Evolutionary conservation across 2,329 filamentous ascomycete genomes (phyloP).

Genomic region (Cladophialophora chaetospira): DNA sequence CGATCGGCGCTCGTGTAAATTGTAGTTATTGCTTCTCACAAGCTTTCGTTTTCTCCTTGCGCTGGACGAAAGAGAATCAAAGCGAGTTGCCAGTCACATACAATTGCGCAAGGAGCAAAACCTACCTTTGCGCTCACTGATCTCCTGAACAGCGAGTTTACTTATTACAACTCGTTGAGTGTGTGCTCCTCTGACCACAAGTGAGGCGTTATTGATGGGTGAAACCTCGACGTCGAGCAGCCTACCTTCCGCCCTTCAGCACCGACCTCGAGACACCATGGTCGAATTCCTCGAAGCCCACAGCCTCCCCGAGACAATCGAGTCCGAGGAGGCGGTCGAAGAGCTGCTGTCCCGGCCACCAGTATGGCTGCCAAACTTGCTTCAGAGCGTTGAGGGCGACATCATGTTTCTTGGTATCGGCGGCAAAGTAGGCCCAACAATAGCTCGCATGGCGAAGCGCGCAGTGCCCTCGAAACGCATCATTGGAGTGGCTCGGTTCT

Average conservation of each 20-base stretch:
- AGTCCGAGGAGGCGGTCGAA: background rate
- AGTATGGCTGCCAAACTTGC: background rate
- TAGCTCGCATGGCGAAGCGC: constrained; percentile 4
- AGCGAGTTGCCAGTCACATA: background rate
- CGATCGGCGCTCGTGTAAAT: background rate
- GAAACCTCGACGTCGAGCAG: background rate
- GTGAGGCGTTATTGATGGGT: background rate
- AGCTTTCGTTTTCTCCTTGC: background rate
- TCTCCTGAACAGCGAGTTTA: background rate
- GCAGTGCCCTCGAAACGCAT: background rate
- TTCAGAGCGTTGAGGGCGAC: background rate
- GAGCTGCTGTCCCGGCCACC: background rate
- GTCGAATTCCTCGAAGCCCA: background rate
- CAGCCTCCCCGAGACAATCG: constrained; percentile 1
- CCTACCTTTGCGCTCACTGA: background rate
- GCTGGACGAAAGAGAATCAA: no score
- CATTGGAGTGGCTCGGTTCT: constrained; percentile 2
- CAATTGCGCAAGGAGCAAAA: background rate
- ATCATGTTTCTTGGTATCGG: constrained; percentile 3
- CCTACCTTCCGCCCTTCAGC: background rate
- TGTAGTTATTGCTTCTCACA: background rate
- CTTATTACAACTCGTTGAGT: no score
- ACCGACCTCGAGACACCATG: background rate
- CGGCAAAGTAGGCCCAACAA: constrained; percentile 1
- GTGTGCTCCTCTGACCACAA: background rate